phyloP scores from a whole-genome alignment of 257 asterid genomes.

The Coffea eugenioides region DNA sequence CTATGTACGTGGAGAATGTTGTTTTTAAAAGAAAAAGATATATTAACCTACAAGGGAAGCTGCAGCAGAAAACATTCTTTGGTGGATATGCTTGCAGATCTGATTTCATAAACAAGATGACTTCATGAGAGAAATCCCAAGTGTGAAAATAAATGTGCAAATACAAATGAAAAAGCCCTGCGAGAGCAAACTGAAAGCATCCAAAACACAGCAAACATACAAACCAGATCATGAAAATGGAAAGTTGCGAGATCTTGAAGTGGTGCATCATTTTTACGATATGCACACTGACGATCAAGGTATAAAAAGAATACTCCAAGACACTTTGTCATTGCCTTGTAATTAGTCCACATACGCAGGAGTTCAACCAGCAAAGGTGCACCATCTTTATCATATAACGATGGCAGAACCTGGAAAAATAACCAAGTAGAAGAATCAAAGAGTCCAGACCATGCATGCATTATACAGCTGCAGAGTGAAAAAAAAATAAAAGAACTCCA shows the following conservation, averaged over 20 bases:
- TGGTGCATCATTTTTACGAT: slow-evolving; percentile 14
- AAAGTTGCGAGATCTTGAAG: slow-evolving; percentile 18
- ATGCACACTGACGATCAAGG: slow-evolving; percentile 17
- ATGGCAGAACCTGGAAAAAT: slow-evolving; percentile 26
- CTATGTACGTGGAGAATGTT: not conserved
- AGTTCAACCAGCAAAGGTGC: slow-evolving; percentile 16
- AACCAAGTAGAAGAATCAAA: not conserved
- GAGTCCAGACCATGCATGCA: too few relatives aligned
- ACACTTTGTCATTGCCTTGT: slow-evolving; percentile 25
- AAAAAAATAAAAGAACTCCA: too few relatives aligned
- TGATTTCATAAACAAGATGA: slow-evolving; percentile 12
- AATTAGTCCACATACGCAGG: slow-evolving; percentile 19
- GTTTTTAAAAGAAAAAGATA: not conserved
- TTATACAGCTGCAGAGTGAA: too few relatives aligned
- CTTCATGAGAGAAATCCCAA: not conserved
- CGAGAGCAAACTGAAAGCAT: not conserved
- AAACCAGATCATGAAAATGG: slow-evolving; percentile 18
- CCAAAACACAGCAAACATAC: not conserved
- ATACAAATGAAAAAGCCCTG: not conserved
- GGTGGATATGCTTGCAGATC: slow-evolving; percentile 23
- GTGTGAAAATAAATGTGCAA: not conserved
- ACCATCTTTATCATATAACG: slow-evolving; percentile 22
- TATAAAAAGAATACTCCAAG: slow-evolving; percentile 23
- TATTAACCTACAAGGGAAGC: slow-evolving; percentile 10
- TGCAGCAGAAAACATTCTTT: slow-evolving; percentile 20